Evolutionary conservation across 139 green algal genomes (phyloP).

Genomic region (Tetraselmis striata): DNA sequence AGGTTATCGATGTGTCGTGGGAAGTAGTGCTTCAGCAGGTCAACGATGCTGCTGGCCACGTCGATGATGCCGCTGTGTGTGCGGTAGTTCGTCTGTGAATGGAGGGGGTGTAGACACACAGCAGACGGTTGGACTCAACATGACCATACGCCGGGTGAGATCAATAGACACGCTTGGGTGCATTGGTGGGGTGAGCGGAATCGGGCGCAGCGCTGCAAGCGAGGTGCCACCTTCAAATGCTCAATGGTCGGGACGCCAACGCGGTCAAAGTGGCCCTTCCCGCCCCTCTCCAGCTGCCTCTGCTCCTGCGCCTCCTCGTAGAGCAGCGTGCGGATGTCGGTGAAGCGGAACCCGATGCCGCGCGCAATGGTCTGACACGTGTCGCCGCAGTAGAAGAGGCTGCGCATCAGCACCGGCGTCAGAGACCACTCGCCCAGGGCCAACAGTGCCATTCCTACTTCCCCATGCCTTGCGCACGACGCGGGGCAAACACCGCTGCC

Average conservation of each 20-base stretch:
- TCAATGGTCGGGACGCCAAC: conserved; percentile 1
- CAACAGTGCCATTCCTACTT: no score
- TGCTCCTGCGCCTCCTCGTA: conserved; percentile 31
- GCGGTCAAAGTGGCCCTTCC: background rate
- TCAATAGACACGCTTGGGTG: no score
- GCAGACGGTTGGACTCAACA: no score
- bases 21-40: conserved; percentile 55
- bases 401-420: background rate
- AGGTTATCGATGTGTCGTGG: conserved; percentile 51
- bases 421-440: no score
- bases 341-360: conserved; percentile 67
- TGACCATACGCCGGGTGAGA: no score
- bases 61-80: conserved; percentile 62
- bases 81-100: conserved; percentile 51
- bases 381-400: conserved; percentile 73
- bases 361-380: conserved; percentile 75
- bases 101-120: conserved; percentile 1
- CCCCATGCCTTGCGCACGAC: no score
- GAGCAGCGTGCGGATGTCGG: conserved; percentile 31
- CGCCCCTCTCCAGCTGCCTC: conserved; percentile 1
- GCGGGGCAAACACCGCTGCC: no score
- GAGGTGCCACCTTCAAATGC: background rate
- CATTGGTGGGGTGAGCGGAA: no score
- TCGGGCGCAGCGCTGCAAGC: no score
- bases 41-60: conserved; percentile 51